Percentiles rank a stretch among this genome's conserved stretches.
phyloP scores from a whole-genome alignment of 208 protist species.

The Trypanosoma brucei region DNA sequence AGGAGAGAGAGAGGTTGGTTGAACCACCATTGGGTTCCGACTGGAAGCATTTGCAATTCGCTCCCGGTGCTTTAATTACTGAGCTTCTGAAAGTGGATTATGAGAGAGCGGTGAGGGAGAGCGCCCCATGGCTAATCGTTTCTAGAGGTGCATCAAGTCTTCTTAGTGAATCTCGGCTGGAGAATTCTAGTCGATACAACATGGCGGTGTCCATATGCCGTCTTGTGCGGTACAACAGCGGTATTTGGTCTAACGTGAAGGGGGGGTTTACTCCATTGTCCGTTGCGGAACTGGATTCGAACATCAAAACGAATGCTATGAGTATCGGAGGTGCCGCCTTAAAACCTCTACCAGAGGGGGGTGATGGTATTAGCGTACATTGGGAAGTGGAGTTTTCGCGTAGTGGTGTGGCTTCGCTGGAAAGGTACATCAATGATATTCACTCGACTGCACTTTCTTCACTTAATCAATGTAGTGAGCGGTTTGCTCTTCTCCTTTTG shows the following conservation, averaged over 20 bases:
- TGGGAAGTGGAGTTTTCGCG: conserved; percentile 21
- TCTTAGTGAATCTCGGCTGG: conserved; percentile 5
- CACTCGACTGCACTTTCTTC: conserved; percentile 3
- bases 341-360: not conserved
- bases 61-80: conserved; percentile 14
- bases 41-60: conserved; percentile 20
- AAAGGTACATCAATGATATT: conserved; percentile 12
- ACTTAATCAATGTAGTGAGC: not conserved
- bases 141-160: conserved; percentile 18
- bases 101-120: conserved; percentile 13
- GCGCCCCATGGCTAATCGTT: conserved; percentile 24
- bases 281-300: conserved; percentile 13
- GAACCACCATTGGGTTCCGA: conserved; percentile 7
- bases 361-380: not conserved
- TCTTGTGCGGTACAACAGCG: conserved; percentile 18
- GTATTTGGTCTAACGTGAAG: conserved; percentile 24
- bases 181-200: not conserved
- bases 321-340: not conserved
- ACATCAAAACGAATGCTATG: conserved; percentile 3
- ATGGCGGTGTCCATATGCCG: conserved; percentile 19
- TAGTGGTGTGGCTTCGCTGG: conserved; percentile 18
- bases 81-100: conserved; percentile 12
- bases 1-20: conserved; percentile 7
- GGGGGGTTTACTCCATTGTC: conserved; percentile 11
- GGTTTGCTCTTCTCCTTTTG: not conserved